These are phyloP conservation scores for Cladophialophora yegresii DNA, from an alignment of 2,329 filamentous ascomycete species.

Conservation along the genomic window DNA sequence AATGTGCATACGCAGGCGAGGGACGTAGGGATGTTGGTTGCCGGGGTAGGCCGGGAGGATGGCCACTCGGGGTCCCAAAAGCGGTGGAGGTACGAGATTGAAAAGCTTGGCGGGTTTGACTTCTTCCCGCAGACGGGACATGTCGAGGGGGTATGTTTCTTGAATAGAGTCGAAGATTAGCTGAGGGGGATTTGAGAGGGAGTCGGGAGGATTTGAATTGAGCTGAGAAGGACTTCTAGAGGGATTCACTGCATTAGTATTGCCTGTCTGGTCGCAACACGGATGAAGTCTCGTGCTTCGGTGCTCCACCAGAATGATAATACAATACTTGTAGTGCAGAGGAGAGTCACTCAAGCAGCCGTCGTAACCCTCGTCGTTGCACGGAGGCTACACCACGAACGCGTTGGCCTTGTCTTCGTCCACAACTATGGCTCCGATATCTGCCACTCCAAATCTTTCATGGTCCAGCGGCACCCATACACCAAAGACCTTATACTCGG, in stretches of 20 bases:
- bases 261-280: neutral
- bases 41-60: conserved; percentile 64
- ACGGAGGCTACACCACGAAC: neutral
- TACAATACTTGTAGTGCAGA: neutral
- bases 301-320: neutral
- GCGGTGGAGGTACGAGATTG: conserved; percentile 70
- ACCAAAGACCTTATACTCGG: neutral
- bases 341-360: neutral
- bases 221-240: too few species aligned
- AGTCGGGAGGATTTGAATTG: neutral
- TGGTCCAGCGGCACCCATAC: neutral
- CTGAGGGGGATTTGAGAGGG: neutral
- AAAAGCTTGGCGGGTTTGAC: conserved; percentile 89
- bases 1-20: conserved; percentile 97
- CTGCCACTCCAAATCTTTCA: neutral
- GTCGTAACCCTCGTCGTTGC: neutral
- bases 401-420: neutral
- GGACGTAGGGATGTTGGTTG: conserved; percentile 84
- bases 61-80: neutral
- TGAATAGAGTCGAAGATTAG: conserved; percentile 46
- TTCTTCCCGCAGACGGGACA: conserved; percentile 89
- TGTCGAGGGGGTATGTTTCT: conserved; percentile 65
- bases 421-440: neutral
- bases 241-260: too few species aligned
- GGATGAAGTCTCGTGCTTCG: neutral